Base-by-base conservation (phyloP, 2,329 filamentous ascomycete species). In the Capronia epimyces region DNA sequence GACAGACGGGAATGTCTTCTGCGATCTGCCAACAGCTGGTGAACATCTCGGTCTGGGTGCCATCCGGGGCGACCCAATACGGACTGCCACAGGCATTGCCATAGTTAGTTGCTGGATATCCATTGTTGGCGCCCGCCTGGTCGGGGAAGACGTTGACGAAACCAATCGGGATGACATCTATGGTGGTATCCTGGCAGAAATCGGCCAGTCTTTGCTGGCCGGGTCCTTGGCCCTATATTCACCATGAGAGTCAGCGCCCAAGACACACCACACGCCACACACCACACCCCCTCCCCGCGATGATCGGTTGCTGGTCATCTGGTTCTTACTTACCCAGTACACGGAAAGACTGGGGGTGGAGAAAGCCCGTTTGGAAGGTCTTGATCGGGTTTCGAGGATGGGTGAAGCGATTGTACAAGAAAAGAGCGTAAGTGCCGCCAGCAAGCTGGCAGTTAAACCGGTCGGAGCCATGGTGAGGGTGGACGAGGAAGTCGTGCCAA, bases 101-200 rank as follows among this genome's bases (percentile, higher is more conserved):
- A 60, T 80, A 81, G 66, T 81, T 79, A 10, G 71, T 74, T 9
- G 69, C 71, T 3, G 78, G 78, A 55, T 70, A 78, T 29, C 71
- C 72, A 32, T 68, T 70, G 15, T 63, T 53, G 24, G 62, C 61
- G 3, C 25, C n/a, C 6, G 22, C 8, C 40, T 71, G 67, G 46
- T 73, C 68, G 0, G 79, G 78, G 59, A 80, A 81, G 32, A 66
- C 57, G 56, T 77, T 77, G 49, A 82, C 68, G 58, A 81, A 82
- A 3, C 67, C 76, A 52, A 81, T 64, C 53, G 75, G 76, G 62
- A 82, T 76, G 43, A 81, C 75, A 55, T 81, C 78, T 50, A 78
- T 63, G 25, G 68, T 70, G 0, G 70, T 65, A 46, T 79, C 74
- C 31, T 70, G 60, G 64, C 79, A 82, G 57, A 77, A 75, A 43